Evolutionary conservation across 192 early-diverging fungal species (phyloP), one percentile per base, ranked within the genome.

Genomic region (Podila epigama): DNA sequence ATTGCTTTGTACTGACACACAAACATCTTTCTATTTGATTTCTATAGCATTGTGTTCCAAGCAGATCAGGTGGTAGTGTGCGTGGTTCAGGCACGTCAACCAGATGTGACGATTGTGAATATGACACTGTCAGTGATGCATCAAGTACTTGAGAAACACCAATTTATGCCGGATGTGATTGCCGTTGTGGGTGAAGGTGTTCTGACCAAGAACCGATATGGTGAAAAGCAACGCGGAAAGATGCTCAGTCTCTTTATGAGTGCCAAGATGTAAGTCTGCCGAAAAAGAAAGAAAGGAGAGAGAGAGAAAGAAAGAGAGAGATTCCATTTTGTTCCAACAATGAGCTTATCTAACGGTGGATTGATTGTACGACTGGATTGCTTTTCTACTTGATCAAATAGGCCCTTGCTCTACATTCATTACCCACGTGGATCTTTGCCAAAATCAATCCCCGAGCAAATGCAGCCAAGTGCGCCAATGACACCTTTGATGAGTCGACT

Each of bases 161-260:
- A 82, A 54, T 87, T 94, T 51, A 79, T 93, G 61, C 80, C 91
- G 2, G 92, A 92, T 66, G 87, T 88, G 36, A 83, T 95, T 40
- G 85, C 89, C 6, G 78, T 93, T 62, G 80, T 93, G 11, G 78
- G 81, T 11, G 72, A 75, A 41, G 84, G 79, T 37, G 70, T 79
- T 2, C 63, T 94, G 60, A 85, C 89, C 42, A 87, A 85, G 64
- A 87, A 89, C 20, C 83, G 91, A 40, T 82, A 81, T 50, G 85
- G 89, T 9, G 91, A 93, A 69, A 91, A 91, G 58, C 86, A 85
- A 63, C 60, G 89, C 16, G 69, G 80, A 39, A 82, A 81, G 34
- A 70, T 81, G 37, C 65, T 75, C 16, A 77, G 73, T 60, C 66
- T 77, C 55, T 77, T 77, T 52, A 77, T 77, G 73, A 77, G 73